Evolutionary conservation across 306 rosid species (phyloP), one percentile per base, ranked within the genome.

Genomic region (Castanopsis chinensis): DNA sequence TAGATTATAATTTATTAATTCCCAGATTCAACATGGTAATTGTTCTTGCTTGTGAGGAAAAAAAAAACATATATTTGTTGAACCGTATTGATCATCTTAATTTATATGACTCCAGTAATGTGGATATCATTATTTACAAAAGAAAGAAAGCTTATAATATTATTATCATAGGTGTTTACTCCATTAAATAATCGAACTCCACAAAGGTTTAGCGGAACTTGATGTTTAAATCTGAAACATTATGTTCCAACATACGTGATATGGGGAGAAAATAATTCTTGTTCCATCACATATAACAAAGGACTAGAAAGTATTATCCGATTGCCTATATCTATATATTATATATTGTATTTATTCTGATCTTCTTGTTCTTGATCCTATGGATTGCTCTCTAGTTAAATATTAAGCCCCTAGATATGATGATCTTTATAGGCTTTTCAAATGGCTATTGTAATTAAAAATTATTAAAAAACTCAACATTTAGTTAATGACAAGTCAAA

Each of bases 381-480:
- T 63, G 69, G 69, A 63, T 28, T 63, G 69, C n/a, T 63, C 41
- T 63, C 69, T 28, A 28, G n/a, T 63, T 63, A 63, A 63, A 28
- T 63, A 63, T 28, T 28, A 63, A 28, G 35, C 69, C 32, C 21
- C 41, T 63, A 63, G 69, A 28, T 63, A 63, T 63, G 37, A 63
- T 63, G 69, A 60, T 35, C 72, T 41, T 28, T 35, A 56, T 57
- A 33, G 20, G 71, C 64, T 58, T 73, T 61, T 82, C 79, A 65
- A 78, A 61, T 73, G 80, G 67, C 79, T 57, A 15, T 67, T 72
- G 41, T 81, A 69, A 73, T 76, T 72, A 27, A 11, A 10, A 73
- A 69, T 69, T 49, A 49, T 3, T 49, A 49, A 49, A 45, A 49
- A 49, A 12, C 53, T 49, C 53, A 11, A 49, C 5, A 49, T 49